Conservation (phyloP, 352 stramenopile species). For the Pythium brachiatum region DNA sequence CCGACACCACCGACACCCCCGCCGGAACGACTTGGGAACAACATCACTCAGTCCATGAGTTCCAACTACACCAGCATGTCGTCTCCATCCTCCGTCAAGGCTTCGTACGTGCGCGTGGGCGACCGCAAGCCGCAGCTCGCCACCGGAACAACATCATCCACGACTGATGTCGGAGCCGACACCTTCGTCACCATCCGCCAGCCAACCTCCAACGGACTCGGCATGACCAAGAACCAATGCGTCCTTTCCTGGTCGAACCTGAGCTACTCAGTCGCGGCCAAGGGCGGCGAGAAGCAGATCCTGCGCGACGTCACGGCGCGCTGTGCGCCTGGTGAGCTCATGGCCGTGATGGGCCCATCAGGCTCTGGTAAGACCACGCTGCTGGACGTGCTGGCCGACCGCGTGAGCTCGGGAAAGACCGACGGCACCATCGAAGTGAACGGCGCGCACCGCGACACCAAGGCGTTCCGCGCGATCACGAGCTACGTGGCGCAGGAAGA, state of each 20-base stretch:
- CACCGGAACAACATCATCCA: not conserved
- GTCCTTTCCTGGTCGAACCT: conserved; percentile 23
- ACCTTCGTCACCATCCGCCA: not conserved
- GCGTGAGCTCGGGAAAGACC: conserved; percentile 33
- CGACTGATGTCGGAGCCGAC: not conserved
- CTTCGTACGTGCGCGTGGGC: conserved; percentile 15
- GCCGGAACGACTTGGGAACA: too few relatives aligned
- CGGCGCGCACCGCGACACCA: conserved; percentile 33
- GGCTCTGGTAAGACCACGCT: conserved; percentile 47
- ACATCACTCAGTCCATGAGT: not conserved
- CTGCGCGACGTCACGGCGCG: conserved; percentile 36
- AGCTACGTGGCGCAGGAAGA: conserved; percentile 68
- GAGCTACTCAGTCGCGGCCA: conserved; percentile 16
- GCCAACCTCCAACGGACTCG: not conserved
- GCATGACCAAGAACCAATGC: conserved; percentile 22
- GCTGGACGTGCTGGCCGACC: conserved; percentile 58
- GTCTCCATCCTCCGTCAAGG: conserved; percentile 9
- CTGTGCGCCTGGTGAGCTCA: conserved; percentile 32
- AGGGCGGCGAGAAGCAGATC: conserved; percentile 18
- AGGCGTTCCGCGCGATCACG: conserved; percentile 48
- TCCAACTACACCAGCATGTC: conserved; percentile 7
- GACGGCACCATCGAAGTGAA: conserved; percentile 59
- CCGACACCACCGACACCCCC: too few relatives aligned
- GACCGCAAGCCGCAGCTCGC: conserved; percentile 4
- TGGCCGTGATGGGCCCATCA: conserved; percentile 37